phyloP scores from a whole-genome alignment of 768 basidiomycete genomes.

The Dictyophora rubrovolvata region DNA sequence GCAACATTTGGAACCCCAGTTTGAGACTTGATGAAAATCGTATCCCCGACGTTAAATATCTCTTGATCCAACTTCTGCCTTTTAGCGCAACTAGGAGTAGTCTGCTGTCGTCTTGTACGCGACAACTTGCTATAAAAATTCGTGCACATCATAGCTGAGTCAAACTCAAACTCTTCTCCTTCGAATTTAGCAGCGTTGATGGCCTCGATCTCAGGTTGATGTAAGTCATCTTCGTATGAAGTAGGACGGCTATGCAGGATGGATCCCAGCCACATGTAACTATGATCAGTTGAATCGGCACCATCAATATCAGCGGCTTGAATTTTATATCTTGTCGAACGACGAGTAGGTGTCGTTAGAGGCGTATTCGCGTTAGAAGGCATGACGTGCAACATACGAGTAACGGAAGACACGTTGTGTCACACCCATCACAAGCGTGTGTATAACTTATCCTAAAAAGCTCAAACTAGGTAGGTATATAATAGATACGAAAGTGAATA shows the following conservation, averaged over 20 bases:
- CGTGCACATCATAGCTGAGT: slow-evolving; percentile 6
- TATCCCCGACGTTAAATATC: slow-evolving; percentile 51
- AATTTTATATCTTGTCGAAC: neutral
- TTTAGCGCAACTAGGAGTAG: slow-evolving; percentile 3
- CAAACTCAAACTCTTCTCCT: neutral
- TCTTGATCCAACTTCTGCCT: slow-evolving; percentile 14
- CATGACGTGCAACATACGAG: neutral
- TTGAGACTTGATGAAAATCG: slow-evolving; percentile 46
- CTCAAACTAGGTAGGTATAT: too few relatives aligned
- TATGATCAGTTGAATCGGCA: neutral
- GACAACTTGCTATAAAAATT: slow-evolving; percentile 10
- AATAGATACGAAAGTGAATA: too few relatives aligned
- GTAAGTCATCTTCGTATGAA: neutral
- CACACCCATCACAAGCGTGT: neutral
- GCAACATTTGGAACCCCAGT: slow-evolving; percentile 47
- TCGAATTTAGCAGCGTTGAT: neutral
- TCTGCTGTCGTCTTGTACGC: slow-evolving; percentile 10
- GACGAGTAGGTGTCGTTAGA: neutral
- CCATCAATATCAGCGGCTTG: neutral
- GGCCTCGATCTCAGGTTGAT: slow-evolving; percentile 5
- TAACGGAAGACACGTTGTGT: neutral
- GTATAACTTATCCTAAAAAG: too few relatives aligned
- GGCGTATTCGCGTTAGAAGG: neutral
- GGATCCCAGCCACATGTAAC: neutral
- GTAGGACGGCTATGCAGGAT: neutral